Base-by-base conservation (phyloP, 2,329 filamentous ascomycete species). In the Cercospora zeina region DNA sequence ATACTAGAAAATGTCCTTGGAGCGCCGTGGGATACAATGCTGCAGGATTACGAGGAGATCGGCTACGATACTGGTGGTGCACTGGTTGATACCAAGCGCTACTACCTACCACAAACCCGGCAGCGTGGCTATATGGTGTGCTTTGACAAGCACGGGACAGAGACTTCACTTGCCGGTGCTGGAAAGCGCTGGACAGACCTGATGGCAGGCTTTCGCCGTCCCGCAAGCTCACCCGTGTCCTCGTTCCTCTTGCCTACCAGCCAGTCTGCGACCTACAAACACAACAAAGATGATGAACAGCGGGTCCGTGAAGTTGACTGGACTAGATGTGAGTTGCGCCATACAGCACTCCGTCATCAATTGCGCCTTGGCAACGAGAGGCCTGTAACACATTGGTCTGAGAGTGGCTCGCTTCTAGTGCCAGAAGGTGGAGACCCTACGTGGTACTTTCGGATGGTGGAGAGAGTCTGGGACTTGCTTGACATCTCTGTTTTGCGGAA, bases 1-100 rank as follows among this genome's bases (percentile, higher is more conserved):
- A 80, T 93, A 11, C 74, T 92, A 2, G 90, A 93, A 73, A 93
- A 95, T 69, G 87, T 93, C 1, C 72, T 70, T 1, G 74, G 69
- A 8, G 85, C 85, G 0, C 83, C 85, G 0, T 93, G 88, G 87
- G 74, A 77, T n/a, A 53, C 34, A 1, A 75, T 76, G 72, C 62
- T 74, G 2, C 54, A 61, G 2, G 68, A 75, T 7, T 86, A 82
- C 71, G 62, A 76, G 1, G 70, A 74, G 0, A 79, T 85, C 37
- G 83, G 79, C 1, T 93, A 93, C 68, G 72, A 79, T 1, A 82
- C 81, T 0, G 70, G 71, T 0, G 80, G 78, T 53, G 66, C 79
- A 0, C 77, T 75, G 4, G 76, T 89, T 0, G 88, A 93, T 68
- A 88, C 86, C 0, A 91, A 91, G 70, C 75, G 88, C 2, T 91